Evolutionary conservation across 306 rosid genomes (phyloP).

Genomic region (Casuarina glauca): DNA sequence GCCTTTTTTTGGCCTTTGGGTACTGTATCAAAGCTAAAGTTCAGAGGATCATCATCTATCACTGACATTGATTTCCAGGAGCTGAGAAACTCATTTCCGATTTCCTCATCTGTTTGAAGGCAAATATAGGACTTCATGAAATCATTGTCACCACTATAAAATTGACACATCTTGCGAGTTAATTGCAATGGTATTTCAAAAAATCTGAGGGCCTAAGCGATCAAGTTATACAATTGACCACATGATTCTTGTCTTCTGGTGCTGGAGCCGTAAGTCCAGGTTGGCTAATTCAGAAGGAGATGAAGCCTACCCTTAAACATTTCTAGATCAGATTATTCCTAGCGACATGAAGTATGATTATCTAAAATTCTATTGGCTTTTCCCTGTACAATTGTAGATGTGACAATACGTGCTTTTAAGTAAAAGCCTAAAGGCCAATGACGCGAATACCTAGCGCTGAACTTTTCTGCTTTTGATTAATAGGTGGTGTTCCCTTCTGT

Average conservation of each 20-base stretch:
- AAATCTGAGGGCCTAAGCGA: conserved; percentile 16
- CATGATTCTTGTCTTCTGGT: conserved; percentile 4
- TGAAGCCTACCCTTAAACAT: neutral
- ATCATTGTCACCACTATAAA: neutral
- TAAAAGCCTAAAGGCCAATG: conserved; percentile 17
- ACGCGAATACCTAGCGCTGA: conserved; percentile 56
- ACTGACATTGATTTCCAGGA: conserved; percentile 92
- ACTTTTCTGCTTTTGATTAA: conserved; percentile 47
- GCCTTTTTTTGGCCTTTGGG: conserved; percentile 65
- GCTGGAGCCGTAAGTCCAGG: neutral
- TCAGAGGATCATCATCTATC: conserved; percentile 69
- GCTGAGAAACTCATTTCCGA: conserved; percentile 68
- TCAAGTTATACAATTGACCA: conserved; percentile 4
- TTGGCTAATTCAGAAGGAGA: neutral
- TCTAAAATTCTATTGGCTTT: neutral
- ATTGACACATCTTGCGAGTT: neutral
- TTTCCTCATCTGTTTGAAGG: conserved; percentile 63
- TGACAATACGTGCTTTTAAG: conserved; percentile 7
- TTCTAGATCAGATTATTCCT: neutral
- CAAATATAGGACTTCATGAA: conserved; percentile 1
- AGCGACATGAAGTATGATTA: neutral
- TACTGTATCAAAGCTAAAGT: conserved; percentile 60
- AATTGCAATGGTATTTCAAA: neutral
- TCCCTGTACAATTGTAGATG: neutral
- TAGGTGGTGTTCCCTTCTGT: conserved; percentile 53